phyloP scores from a whole-genome alignment of 179 eudicot genomes.

The Spinacia oleracea region DNA sequence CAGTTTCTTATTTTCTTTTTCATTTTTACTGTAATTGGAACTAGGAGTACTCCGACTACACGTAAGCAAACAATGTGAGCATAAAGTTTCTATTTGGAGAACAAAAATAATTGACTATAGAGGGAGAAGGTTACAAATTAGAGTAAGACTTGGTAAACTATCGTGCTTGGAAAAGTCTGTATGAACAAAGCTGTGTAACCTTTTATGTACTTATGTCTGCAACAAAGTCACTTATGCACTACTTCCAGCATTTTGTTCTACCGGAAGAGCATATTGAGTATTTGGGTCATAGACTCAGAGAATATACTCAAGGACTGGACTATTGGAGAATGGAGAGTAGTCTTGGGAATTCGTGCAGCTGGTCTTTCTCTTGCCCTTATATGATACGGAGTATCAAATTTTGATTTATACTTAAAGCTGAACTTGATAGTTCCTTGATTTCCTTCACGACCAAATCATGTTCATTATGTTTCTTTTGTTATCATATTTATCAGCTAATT shows the following conservation, averaged over 20 bases:
- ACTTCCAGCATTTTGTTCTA: too few relatives aligned
- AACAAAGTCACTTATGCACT: too few relatives aligned
- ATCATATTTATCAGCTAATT: too few relatives aligned
- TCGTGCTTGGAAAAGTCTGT: neutral
- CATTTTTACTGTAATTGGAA: too few relatives aligned
- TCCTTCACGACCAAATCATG: neutral
- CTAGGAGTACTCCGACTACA: neutral
- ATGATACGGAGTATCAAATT: too few relatives aligned
- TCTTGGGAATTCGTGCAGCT: neutral
- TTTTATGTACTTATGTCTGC: too few relatives aligned
- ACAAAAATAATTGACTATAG: neutral
- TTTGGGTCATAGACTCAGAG: neutral
- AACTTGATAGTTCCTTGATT: too few relatives aligned
- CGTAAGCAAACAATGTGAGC: neutral
- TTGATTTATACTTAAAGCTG: too few relatives aligned
- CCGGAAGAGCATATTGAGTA: neutral
- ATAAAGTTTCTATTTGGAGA: neutral
- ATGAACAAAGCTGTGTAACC: neutral
- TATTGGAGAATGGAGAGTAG: too few relatives aligned
- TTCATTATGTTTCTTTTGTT: too few relatives aligned
- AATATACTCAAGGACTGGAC: neutral
- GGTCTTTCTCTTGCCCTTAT: neutral
- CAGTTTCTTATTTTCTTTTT: neutral
- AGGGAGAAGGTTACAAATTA: too few relatives aligned
- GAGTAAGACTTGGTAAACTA: neutral